phyloP scores from a whole-genome alignment of 306 rosid species.

The Senna siamea region DNA sequence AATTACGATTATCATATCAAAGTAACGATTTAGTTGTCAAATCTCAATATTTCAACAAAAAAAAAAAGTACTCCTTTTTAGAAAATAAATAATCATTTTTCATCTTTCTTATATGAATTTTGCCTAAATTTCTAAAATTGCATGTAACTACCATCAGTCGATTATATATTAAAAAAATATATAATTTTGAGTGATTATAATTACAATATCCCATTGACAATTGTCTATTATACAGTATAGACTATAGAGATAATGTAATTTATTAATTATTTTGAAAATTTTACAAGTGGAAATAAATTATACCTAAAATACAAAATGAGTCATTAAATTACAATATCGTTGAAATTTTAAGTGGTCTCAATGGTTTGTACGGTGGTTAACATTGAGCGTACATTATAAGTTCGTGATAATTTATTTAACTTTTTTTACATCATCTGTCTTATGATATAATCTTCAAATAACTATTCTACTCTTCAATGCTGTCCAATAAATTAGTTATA shows the following conservation, averaged over 20 bases:
- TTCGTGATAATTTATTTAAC: not conserved
- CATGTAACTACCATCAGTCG: too few relatives aligned
- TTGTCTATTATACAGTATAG: not conserved
- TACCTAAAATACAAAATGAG: not conserved
- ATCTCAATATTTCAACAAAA: too few relatives aligned
- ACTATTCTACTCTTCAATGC: not conserved
- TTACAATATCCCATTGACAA: not conserved
- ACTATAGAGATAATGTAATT: slow-evolving; percentile 33
- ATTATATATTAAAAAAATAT: not conserved
- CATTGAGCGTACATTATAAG: not conserved
- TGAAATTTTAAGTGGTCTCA: slow-evolving; percentile 28
- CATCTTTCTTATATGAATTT: not conserved
- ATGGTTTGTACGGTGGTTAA: not conserved
- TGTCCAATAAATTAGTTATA: not conserved
- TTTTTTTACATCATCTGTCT: not conserved
- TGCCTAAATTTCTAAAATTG: too few relatives aligned
- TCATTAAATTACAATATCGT: slow-evolving; percentile 33
- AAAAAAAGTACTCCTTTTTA: too few relatives aligned
- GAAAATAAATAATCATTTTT: too few relatives aligned
- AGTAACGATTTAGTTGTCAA: not conserved
- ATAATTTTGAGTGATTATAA: not conserved
- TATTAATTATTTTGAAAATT: slow-evolving; percentile 14
- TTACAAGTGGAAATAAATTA: not conserved
- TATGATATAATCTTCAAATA: not conserved
- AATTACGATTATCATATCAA: not conserved